phyloP scores from a whole-genome alignment of 805 yeast species.

The Starmerella cellae region DNA sequence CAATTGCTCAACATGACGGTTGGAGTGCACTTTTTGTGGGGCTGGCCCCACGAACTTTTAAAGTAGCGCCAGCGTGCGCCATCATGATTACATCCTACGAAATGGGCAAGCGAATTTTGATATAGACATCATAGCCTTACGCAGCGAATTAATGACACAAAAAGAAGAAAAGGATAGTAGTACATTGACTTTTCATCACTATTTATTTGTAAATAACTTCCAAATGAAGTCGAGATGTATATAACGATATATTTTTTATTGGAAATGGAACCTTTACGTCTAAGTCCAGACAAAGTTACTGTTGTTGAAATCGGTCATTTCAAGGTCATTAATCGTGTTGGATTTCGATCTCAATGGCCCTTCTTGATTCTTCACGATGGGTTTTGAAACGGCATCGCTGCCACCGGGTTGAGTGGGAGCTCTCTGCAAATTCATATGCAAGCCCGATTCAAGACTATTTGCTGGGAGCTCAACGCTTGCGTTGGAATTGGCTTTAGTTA shows the following conservation, averaged over 20 bases:
- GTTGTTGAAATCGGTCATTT: background rate
- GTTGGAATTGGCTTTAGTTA: background rate
- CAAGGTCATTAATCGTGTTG: background rate
- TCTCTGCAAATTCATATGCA: too few relatives aligned
- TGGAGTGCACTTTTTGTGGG: slow-evolving; percentile 77
- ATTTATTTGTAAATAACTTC: background rate
- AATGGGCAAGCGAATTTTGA: slow-evolving; percentile 53
- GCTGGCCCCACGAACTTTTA: slow-evolving; percentile 67
- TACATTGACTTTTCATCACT: background rate
- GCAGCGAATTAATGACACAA: background rate
- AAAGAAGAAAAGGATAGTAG: background rate
- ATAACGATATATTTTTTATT: background rate
- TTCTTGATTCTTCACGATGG: too few relatives aligned
- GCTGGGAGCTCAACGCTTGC: too few relatives aligned
- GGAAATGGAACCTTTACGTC: background rate
- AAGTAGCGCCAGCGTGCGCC: slow-evolving; percentile 95
- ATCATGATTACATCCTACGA: slow-evolving; percentile 96
- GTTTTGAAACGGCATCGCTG: too few relatives aligned
- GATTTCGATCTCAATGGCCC: background rate
- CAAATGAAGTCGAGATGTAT: background rate
- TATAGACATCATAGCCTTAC: background rate
- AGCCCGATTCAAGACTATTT: too few relatives aligned
- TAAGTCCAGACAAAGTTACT: background rate
- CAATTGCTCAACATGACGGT: slow-evolving; percentile 64
- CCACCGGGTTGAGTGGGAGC: too few relatives aligned